Percentiles rank a stretch among this genome's conserved stretches.
phyloP scores from a whole-genome alignment of 2,329 filamentous ascomycete genomes.

The Dothistroma pini region DNA sequence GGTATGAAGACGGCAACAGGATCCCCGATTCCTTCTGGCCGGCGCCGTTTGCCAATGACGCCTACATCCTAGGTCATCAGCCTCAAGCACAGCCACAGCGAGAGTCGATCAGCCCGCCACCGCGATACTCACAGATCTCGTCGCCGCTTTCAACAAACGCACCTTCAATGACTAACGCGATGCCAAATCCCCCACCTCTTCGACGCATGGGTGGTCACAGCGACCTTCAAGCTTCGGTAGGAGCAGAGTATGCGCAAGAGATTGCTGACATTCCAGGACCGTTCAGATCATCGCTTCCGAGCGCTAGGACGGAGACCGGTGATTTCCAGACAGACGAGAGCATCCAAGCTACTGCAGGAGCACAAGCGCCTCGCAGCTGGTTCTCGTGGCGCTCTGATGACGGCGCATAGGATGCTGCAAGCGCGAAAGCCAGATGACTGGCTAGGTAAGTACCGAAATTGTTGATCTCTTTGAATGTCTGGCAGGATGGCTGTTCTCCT shows the following conservation, averaged over 20 bases:
- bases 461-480: background rate
- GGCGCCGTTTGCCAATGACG: background rate
- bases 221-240: background rate
- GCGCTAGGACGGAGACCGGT: background rate
- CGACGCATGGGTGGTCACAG: background rate
- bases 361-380: background rate
- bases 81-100: background rate
- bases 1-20: constrained; percentile 1
- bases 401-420: background rate
- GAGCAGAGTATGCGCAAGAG: background rate
- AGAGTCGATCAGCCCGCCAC: background rate
- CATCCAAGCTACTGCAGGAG: background rate
- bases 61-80: background rate
- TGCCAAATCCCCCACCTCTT: background rate
- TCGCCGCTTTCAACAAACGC: background rate
- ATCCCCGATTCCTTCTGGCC: constrained; percentile 7
- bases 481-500: background rate
- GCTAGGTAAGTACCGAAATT: background rate
- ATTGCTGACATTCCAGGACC: background rate
- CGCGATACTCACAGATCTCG: background rate
- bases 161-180: background rate
- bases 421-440: background rate
- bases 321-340: background rate
- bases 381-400: background rate
- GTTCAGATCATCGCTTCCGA: background rate